phyloP scores from a whole-genome alignment of 1,284 basidiomycete genomes.

The Cryptococcus wingfieldii region DNA sequence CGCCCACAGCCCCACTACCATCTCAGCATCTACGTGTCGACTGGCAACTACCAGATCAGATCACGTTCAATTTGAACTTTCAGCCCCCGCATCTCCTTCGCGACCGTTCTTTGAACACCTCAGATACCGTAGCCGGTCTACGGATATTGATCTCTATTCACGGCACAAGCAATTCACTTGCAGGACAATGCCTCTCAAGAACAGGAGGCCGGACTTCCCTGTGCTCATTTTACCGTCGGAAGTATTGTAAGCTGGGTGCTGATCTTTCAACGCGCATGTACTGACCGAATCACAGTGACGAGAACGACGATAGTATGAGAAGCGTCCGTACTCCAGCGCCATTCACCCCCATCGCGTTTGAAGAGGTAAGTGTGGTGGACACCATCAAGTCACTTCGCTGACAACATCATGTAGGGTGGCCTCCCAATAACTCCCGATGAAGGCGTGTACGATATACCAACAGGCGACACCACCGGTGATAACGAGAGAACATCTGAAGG shows the following conservation, averaged over 20 bases:
- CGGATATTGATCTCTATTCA: neutral
- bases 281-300: neutral
- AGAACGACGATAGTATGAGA: conserved; percentile 5
- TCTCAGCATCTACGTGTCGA: neutral
- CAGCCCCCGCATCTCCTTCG: neutral
- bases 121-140: neutral
- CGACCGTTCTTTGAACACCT: neutral
- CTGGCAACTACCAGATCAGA: neutral
- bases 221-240: conserved; percentile 12
- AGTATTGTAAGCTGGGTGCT: neutral
- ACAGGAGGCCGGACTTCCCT: conserved; percentile 24
- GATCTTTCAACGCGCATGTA: neutral
- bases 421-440: conserved; percentile 40
- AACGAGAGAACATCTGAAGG: conserved; percentile 1
- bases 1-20: no score
- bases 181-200: conserved; percentile 21
- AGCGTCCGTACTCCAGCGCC: conserved; percentile 26
- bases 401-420: conserved; percentile 11
- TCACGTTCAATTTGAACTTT: no score
- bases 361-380: conserved; percentile 11
- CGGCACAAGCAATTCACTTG: neutral
- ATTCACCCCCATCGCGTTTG: conserved; percentile 18
- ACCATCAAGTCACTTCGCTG: neutral
- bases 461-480: conserved; percentile 8
- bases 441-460: conserved; percentile 21